Conservation (phyloP, 805 yeast species). For the Lachancea waltii region DNA sequence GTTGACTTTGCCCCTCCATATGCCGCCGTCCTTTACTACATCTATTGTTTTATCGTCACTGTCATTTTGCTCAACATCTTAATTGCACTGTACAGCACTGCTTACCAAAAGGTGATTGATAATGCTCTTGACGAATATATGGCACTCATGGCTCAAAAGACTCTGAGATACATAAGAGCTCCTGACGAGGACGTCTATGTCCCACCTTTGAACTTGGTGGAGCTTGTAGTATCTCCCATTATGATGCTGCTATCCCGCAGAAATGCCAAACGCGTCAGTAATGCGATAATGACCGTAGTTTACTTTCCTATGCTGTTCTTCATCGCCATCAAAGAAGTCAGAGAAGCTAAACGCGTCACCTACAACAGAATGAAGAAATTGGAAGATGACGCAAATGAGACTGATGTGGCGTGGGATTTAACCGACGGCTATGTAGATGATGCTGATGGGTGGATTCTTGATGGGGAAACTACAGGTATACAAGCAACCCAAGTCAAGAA, state of each 20-base stretch:
- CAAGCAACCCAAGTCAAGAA: constrained; percentile 34
- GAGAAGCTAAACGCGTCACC: constrained; percentile 59
- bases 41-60: constrained; percentile 67
- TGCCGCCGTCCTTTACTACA: constrained; percentile 71
- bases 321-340: constrained; percentile 58
- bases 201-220: constrained; percentile 78
- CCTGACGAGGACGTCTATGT: constrained; percentile 82
- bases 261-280: constrained; percentile 39
- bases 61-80: constrained; percentile 75
- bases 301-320: constrained; percentile 62
- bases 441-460: constrained; percentile 28
- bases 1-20: constrained; percentile 76
- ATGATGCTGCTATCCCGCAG: constrained; percentile 32
- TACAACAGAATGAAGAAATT: constrained; percentile 60
- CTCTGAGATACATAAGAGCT: constrained; percentile 76
- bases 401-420: constrained; percentile 75
- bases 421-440: constrained; percentile 59
- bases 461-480: constrained; percentile 20
- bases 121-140: constrained; percentile 81
- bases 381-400: constrained; percentile 74
- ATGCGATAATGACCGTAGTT: constrained; percentile 52
- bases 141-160: constrained; percentile 79
- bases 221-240: constrained; percentile 45
- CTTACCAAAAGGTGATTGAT: constrained; percentile 72
- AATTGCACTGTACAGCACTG: constrained; percentile 79